Evolutionary conservation across 768 basidiomycete genomes (phyloP).

Genomic region (Albatrellus ellisii): DNA sequence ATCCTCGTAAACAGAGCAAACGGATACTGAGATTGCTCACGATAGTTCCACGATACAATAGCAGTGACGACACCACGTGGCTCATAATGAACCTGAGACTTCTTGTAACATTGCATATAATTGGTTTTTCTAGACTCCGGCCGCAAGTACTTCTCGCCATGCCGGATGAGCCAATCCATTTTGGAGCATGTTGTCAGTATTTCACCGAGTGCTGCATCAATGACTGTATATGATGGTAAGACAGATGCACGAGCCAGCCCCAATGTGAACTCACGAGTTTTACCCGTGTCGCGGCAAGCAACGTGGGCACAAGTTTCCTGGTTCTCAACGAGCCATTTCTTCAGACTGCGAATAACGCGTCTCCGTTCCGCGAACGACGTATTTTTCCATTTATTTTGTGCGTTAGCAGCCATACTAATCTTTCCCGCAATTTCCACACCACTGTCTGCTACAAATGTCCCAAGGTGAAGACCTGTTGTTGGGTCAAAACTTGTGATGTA

Average conservation of each 20-base stretch:
- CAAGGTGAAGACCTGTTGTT: constrained; percentile 72
- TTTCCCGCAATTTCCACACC: constrained; percentile 59
- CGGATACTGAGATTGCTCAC: constrained; percentile 31
- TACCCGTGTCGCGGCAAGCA: constrained; percentile 89
- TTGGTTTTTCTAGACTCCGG: constrained; percentile 62
- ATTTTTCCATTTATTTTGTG: constrained; percentile 61
- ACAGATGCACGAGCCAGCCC: not conserved
- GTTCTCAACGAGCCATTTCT: constrained; percentile 90
- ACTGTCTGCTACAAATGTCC: constrained; percentile 65
- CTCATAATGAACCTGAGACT: constrained; percentile 69
- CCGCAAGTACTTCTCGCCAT: constrained; percentile 66
- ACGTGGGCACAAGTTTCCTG: constrained; percentile 78
- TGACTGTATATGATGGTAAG: constrained; percentile 34
- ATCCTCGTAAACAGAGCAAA: not conserved
- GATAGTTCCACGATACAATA: constrained; percentile 93
- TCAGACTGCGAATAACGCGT: constrained; percentile 72
- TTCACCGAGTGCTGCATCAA: constrained; percentile 92
- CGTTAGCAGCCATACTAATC: constrained; percentile 47
- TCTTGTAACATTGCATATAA: constrained; percentile 64
- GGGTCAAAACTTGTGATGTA: constrained; percentile 93
- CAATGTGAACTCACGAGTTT: constrained; percentile 54
- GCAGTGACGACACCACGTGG: constrained; percentile 89
- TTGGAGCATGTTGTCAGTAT: constrained; percentile 92
- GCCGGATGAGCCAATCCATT: constrained; percentile 79
- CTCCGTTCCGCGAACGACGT: constrained; percentile 71